Evolutionary conservation across 164 flowering plant genomes (phyloP), one percentile per base, ranked within the genome.

Genomic region (Cinnamomum chago): DNA sequence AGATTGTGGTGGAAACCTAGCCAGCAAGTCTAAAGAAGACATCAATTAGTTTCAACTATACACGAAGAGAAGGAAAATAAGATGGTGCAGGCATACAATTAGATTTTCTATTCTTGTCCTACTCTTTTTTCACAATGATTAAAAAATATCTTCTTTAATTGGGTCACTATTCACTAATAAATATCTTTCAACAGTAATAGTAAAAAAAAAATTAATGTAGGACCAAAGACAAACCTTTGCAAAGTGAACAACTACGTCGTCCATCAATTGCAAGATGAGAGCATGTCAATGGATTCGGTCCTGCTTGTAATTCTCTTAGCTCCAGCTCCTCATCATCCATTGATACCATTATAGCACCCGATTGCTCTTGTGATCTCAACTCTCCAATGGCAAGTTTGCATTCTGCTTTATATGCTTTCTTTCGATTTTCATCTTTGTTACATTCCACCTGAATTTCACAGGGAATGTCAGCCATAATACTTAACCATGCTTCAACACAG

Each of bases 321-420:
- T 96, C 99, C 68, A 96, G 82, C 76, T 96, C 98, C 80, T 96
- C 99, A 78, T 96, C 99, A 83, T 96, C 99, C 75, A 82, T 78
- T 73, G 87, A 84, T 74, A 70, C 68, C 27, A 77, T 79, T 68
- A 78, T 76, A 51, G 75, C 81, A 78, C 83, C 74, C 14, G 67
- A 73, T 72, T 67, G 62, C 76, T 82, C 90, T 67, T 78, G 76
- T 70, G 81, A 79, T 74, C 71, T 73, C 66, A 13, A 72, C 69
- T 77, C 81, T 71, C 79, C 87, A 71, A 88, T 50, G 81, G 93
- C 83, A 82, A 94, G 94, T 70, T 85, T 83, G 81, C 99, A 96
- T 73, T 80, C 84, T 52, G 66, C 84, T 76, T 76, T 87, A 52
- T 23, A 64, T 22, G 79, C 76, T 74, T 72, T 84, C 74, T 79